Percentiles rank a stretch among this genome's conserved stretches.
phyloP scores from a whole-genome alignment of 805 yeast genomes.

The Ogataea sp. region DNA sequence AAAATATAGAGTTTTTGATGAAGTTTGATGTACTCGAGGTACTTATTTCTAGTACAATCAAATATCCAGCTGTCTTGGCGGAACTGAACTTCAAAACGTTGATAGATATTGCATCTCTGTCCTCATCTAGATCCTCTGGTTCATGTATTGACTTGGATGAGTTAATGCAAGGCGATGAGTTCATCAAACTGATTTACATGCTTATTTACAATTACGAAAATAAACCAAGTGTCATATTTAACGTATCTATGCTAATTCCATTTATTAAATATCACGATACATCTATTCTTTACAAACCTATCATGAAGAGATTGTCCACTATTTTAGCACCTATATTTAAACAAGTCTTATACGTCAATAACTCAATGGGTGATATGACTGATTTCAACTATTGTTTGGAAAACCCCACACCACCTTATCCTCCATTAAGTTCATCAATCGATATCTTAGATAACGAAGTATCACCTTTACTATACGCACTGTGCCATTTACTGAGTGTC shows the following conservation, averaged over 20 bases:
- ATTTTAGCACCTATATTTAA: constrained; percentile 15
- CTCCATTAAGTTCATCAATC: constrained; percentile 12
- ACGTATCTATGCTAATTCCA: constrained; percentile 18
- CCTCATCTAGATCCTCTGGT: constrained; percentile 13
- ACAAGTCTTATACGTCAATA: constrained; percentile 11
- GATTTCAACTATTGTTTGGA: constrained; percentile 10
- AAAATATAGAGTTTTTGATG: constrained; percentile 13
- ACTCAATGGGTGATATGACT: constrained; percentile 5
- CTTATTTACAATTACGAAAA: constrained; percentile 7
- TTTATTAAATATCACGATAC: constrained; percentile 10
- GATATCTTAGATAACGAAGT: constrained; percentile 10
- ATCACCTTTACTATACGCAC: constrained; percentile 19
- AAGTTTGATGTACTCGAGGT: constrained; percentile 6
- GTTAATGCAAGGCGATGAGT: constrained; percentile 5
- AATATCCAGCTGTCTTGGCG: constrained; percentile 11
- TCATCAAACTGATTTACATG: constrained; percentile 8
- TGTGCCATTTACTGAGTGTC: constrained; percentile 13
- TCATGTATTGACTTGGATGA: constrained; percentile 6
- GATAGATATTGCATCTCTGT: constrained; percentile 15
- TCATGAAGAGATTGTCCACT: constrained; percentile 15
- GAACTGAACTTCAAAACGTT: constrained; percentile 19
- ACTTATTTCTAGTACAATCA: constrained; percentile 13
- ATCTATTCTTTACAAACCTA: constrained; percentile 11
- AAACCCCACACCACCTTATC: constrained; percentile 12
- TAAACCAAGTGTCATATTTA: constrained; percentile 11